Conservation (phyloP, 2,329 filamentous ascomycete species). For the Calonectria henricotiae region DNA sequence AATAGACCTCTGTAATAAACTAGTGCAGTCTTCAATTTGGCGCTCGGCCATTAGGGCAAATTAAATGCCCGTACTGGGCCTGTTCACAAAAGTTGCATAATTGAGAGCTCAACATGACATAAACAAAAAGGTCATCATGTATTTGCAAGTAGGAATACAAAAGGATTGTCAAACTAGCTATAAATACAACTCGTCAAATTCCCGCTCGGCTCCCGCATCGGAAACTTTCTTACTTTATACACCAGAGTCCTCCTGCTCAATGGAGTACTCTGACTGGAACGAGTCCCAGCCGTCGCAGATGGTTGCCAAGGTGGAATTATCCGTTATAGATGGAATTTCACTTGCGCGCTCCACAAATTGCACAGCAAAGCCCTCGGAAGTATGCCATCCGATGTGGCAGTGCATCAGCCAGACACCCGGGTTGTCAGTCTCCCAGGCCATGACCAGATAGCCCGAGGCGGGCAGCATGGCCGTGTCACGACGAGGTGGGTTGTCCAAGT, state of each 20-base stretch:
- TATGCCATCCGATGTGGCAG: conserved; percentile 63
- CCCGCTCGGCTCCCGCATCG: neutral
- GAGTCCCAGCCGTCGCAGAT: conserved; percentile 15
- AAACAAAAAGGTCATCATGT: too few relatives aligned
- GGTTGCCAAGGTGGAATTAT: conserved; percentile 15
- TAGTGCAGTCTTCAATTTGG: too few relatives aligned
- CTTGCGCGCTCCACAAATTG: conserved; percentile 49
- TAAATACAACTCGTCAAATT: neutral
- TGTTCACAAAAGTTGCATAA: too few relatives aligned
- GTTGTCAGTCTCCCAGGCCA: conserved; percentile 68
- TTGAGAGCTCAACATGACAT: too few relatives aligned
- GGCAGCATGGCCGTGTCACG: conserved; percentile 69
- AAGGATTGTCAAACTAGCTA: neutral
- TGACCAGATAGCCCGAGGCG: conserved; percentile 63
- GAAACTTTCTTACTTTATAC: neutral
- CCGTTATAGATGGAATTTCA: conserved; percentile 38
- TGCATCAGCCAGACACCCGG: conserved; percentile 69
- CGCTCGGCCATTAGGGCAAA: too few relatives aligned
- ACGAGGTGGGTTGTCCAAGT: conserved; percentile 64
- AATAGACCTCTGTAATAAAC: too few relatives aligned
- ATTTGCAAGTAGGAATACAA: too few relatives aligned
- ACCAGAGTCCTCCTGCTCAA: conserved; percentile 29
- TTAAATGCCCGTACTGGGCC: too few relatives aligned
- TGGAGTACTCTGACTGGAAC: conserved; percentile 3
- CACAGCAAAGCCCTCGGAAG: conserved; percentile 47